Conservation (phyloP, 495 filamentous ascomycete species). For the Xylaria cubensis region DNA sequence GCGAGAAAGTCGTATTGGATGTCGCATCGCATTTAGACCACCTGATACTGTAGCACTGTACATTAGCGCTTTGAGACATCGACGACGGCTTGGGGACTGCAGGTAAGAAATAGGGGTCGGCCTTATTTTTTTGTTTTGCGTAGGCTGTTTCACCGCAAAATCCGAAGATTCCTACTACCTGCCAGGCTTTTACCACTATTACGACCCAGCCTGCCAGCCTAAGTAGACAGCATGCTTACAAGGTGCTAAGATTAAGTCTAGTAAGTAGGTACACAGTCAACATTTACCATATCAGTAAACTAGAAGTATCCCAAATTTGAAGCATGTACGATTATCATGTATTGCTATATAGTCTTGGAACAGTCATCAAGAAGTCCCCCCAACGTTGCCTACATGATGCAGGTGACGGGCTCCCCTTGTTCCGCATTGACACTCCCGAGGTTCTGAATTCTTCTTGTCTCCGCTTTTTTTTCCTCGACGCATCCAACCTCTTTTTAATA, state of each 20-base stretch:
- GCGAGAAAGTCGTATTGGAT: slow-evolving; percentile 17
- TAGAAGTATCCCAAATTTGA: neutral
- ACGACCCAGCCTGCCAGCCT: neutral
- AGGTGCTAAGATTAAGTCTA: neutral
- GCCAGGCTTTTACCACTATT: neutral
- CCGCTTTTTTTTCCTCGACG: neutral
- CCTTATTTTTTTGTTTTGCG: slow-evolving; percentile 39
- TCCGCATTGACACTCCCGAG: slow-evolving; percentile 26
- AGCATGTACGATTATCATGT: neutral
- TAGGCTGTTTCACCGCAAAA: slow-evolving; percentile 30
- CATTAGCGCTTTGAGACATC: slow-evolving; percentile 16
- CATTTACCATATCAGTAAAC: neutral
- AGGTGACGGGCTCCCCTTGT: slow-evolving; percentile 14
- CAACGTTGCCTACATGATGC: slow-evolving; percentile 24
- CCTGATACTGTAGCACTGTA: slow-evolving; percentile 22
- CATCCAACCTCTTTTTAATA: slow-evolving; percentile 16
- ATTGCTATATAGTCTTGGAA: slow-evolving; percentile 1
- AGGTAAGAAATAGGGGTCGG: slow-evolving; percentile 27
- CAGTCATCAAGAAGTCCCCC: slow-evolving; percentile 21
- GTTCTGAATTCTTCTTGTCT: neutral
- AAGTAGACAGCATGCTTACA: neutral
- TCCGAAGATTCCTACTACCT: slow-evolving; percentile 11
- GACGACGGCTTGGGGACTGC: slow-evolving; percentile 23
- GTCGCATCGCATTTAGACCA: slow-evolving; percentile 18
- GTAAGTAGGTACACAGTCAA: neutral